Conservation (phyloP, 306 rosid genomes). For the Leucaena leucocephala region DNA sequence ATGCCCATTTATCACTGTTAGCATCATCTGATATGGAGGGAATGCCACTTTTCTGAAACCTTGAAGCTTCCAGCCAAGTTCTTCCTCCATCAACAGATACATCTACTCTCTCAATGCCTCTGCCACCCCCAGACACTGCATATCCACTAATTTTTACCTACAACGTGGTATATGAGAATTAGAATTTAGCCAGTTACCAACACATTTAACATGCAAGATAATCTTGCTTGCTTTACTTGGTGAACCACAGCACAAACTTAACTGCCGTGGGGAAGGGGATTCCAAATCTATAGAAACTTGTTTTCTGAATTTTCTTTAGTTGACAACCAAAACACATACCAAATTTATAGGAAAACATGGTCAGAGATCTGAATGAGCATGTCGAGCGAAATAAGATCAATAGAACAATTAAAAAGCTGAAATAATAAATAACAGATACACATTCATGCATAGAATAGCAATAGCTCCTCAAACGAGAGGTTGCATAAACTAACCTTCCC, state of each 20-base stretch:
- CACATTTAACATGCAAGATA: conserved; percentile 3
- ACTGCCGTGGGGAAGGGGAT: neutral
- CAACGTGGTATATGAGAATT: conserved; percentile 26
- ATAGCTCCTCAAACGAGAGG: conserved; percentile 7
- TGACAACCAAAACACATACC: neutral
- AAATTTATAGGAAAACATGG: neutral
- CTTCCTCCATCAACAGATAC: conserved; percentile 87
- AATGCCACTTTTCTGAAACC: conserved; percentile 61
- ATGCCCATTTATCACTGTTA: conserved; percentile 87
- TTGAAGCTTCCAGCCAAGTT: conserved; percentile 81
- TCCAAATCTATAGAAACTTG: conserved; percentile 9
- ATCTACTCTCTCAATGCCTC: conserved; percentile 96
- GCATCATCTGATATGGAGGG: conserved; percentile 59
- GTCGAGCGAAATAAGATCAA: neutral
- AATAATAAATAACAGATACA: conserved; percentile 6
- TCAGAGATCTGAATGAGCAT: neutral
- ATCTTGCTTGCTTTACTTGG: neutral
- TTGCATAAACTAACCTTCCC: conserved; percentile 76
- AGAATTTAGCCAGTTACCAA: conserved; percentile 16
- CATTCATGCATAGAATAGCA: neutral
- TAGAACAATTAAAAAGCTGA: neutral
- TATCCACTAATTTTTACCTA: conserved; percentile 86
- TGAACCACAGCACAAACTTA: neutral
- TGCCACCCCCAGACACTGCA: conserved; percentile 91
- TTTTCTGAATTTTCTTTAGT: conserved; percentile 15